Evolutionary conservation across 768 basidiomycete genomes (phyloP).

Genomic region (Serpula lacrymans): DNA sequence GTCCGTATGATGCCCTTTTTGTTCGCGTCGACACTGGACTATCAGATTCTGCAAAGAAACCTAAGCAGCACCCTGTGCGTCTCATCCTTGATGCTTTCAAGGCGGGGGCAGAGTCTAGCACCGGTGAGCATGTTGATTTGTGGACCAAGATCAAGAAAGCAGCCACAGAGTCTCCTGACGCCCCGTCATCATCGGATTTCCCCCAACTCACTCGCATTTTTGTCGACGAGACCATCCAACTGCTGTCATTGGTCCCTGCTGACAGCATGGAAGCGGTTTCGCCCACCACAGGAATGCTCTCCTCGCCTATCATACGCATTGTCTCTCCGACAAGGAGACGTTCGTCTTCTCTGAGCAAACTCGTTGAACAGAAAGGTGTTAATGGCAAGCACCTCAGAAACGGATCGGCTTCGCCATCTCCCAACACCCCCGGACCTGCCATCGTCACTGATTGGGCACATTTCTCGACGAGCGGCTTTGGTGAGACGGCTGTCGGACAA

Average conservation of each 20-base stretch:
- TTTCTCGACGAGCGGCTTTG: constrained; percentile 67
- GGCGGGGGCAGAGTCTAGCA: constrained; percentile 28
- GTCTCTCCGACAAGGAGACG: constrained; percentile 32
- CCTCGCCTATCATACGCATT: constrained; percentile 39
- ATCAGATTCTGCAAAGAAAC: constrained; percentile 27
- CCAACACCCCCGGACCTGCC: constrained; percentile 27
- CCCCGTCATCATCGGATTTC: constrained; percentile 22
- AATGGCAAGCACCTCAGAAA: constrained; percentile 26
- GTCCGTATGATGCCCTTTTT: constrained; percentile 58
- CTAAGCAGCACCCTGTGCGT: constrained; percentile 51
- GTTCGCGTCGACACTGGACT: constrained; percentile 63
- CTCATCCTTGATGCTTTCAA: constrained; percentile 65
- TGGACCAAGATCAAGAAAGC: constrained; percentile 56
- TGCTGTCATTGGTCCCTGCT: constrained; percentile 48
- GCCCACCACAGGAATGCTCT: constrained; percentile 20
- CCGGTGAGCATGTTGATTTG: constrained; percentile 33
- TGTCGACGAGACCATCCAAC: constrained; percentile 62
- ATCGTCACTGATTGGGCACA: constrained; percentile 56
- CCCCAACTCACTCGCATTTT: constrained; percentile 52
- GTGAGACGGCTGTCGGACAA: constrained; percentile 29
- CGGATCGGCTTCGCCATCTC: constrained; percentile 23
- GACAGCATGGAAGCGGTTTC: constrained; percentile 30
- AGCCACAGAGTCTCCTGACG: constrained; percentile 29
- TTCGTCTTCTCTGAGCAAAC: constrained; percentile 23
- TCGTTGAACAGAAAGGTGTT: constrained; percentile 6